Base-by-base conservation (phyloP, 164 flowering plant species). In the Pachysandra terminalis region DNA sequence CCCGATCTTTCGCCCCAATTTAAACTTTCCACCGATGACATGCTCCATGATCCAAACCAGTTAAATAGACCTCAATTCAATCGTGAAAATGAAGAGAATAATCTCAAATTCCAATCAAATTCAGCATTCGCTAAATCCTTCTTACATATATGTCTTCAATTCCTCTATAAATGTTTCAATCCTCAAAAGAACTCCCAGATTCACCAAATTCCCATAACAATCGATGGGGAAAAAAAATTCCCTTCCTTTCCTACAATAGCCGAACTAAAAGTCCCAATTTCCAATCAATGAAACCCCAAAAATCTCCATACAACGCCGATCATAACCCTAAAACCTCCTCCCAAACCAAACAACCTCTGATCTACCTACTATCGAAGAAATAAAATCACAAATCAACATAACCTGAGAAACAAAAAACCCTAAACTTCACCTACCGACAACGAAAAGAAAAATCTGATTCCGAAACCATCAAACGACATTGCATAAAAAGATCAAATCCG, bases 1-100 rank as follows among this genome's bases (percentile, higher is more conserved):
- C 0, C 93, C 93, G 54, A 88, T 88, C 83, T 88, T 88, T 70
- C 88, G 61, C 1, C 92, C 87, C 19, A 84, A 81, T 80, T 84
- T 86, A 49, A 83, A 87, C 76, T 87, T 87, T 9, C 88, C 92
- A 41, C 87, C 90, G 51, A 87, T 77, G 0, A 84, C 79, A 67
- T 81, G 84, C 62, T 83, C 90, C 92, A 87, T 87, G 69, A 66
- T 74, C 32, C 4, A 74, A 53, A 70, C 69, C 61, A 69, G 27
- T 52, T 49, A 68, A 54, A 61, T 9, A 21, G 9, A 37, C 55
- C 27, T 45, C 17, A 70, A 69, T 59, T 23, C 22, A 53, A 52
- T 62, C n/a, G 32, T 12, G 16, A 5, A 63, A 59, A 14, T 3
- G 25, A 69, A 3, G 13, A 51, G 13, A 69, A 9, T 60, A 48